Evolutionary conservation across 148 eudicot genomes (phyloP).

Genomic region (Chenopodium quinoa): DNA sequence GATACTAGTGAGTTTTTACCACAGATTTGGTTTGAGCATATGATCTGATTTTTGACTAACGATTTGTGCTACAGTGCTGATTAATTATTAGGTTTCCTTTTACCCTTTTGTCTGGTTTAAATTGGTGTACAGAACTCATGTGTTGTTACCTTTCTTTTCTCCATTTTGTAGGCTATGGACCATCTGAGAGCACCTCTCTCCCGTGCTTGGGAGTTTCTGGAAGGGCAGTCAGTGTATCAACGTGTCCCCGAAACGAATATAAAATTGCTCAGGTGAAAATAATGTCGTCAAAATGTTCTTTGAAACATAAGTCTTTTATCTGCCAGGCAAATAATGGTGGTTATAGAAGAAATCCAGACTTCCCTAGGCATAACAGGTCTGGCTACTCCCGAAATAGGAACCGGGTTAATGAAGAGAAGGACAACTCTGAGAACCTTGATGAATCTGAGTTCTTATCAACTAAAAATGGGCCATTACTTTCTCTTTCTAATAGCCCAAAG

Average conservation of each 20-base stretch:
- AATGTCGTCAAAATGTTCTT: slow-evolving; percentile 34
- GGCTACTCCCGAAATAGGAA: slow-evolving; percentile 63
- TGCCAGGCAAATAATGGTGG: slow-evolving; percentile 63
- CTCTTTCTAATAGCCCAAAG: slow-evolving; percentile 42
- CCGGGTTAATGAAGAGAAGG: slow-evolving; percentile 65
- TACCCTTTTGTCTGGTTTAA: background rate
- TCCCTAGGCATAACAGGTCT: slow-evolving; percentile 61
- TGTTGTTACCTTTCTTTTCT: background rate
- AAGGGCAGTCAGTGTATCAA: slow-evolving; percentile 39
- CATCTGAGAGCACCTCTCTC: slow-evolving; percentile 53
- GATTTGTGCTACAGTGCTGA: background rate
- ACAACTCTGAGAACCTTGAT: slow-evolving; percentile 53
- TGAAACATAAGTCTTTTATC: slow-evolving; percentile 38
- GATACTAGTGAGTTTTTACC: background rate
- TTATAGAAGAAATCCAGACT: slow-evolving; percentile 70
- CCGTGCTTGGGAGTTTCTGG: slow-evolving; percentile 61
- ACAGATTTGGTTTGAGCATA: background rate
- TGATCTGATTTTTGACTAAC: background rate
- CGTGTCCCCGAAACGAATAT: slow-evolving; percentile 33
- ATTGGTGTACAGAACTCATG: background rate
- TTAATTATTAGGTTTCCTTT: background rate
- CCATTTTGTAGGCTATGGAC: slow-evolving; percentile 53
- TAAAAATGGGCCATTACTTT: slow-evolving; percentile 68
- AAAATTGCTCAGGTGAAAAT: slow-evolving; percentile 35
- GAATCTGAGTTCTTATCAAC: slow-evolving; percentile 67